These are phyloP conservation scores for Penicillium sp. DNA, from an alignment of 2,329 filamentous ascomycete genomes.

Conservation along the genomic window DNA sequence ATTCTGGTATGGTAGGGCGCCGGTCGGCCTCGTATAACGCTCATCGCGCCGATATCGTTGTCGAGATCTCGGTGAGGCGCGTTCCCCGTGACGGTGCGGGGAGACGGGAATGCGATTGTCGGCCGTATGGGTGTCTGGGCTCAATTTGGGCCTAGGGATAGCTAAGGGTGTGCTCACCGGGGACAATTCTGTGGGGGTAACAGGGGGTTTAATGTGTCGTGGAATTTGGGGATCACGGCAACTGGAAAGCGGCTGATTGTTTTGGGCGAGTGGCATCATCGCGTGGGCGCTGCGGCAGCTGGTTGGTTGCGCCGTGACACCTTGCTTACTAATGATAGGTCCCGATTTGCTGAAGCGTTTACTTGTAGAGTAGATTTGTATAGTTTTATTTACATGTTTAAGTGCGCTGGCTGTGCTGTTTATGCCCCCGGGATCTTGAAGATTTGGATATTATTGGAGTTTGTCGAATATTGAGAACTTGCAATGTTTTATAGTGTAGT, in stretches of 20 bases:
- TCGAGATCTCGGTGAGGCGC: constrained; percentile 12
- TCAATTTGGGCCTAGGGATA: too few relatives aligned
- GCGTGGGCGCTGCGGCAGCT: constrained; percentile 13
- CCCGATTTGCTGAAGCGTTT: too few relatives aligned
- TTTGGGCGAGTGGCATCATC: constrained; percentile 21
- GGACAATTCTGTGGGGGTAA: not conserved
- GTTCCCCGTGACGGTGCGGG: constrained; percentile 11
- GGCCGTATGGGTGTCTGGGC: not conserved
- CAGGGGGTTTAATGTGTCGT: not conserved
- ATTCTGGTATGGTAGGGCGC: not conserved
- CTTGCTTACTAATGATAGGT: constrained; percentile 9
- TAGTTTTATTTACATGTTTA: too few relatives aligned
- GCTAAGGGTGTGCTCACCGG: not conserved
- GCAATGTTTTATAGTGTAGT: too few relatives aligned
- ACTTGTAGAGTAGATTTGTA: too few relatives aligned
- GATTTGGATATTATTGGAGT: too few relatives aligned
- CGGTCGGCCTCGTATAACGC: not conserved
- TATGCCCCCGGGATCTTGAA: too few relatives aligned
- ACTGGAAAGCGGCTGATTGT: constrained; percentile 13
- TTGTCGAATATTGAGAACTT: too few relatives aligned
- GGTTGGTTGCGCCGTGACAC: constrained; percentile 14
- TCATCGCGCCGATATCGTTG: constrained; percentile 13
- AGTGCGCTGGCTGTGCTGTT: too few relatives aligned
- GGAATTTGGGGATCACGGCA: not conserved
- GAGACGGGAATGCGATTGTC: constrained; percentile 12